Percentiles rank a stretch among this genome's conserved stretches.
These are phyloP conservation scores for Acanthochlamys bracteata DNA, from an alignment of 106 monocot species.

Conservation along the genomic window DNA sequence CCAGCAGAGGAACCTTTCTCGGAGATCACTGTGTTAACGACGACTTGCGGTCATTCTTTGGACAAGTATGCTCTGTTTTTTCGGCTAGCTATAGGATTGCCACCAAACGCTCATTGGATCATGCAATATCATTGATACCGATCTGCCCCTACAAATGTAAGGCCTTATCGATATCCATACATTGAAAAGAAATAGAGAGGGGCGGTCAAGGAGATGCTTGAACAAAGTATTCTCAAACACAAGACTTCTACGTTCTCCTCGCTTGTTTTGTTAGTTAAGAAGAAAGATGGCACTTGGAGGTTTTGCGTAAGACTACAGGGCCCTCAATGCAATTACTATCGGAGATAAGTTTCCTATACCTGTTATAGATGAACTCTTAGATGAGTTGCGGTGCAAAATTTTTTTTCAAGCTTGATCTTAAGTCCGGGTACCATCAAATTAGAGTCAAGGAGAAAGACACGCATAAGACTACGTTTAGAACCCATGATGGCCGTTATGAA, in stretches of 20 bases:
- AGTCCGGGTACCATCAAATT: background rate
- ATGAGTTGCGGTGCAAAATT: too few species aligned
- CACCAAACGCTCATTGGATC: too few species aligned
- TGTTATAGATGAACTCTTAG: too few species aligned
- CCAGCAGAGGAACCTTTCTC: too few species aligned
- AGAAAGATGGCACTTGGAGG: too few species aligned
- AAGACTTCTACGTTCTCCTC: background rate
- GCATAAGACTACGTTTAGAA: background rate
- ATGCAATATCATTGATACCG: background rate
- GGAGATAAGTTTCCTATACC: too few species aligned
- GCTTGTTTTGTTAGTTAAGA: background rate
- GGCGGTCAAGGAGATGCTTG: background rate
- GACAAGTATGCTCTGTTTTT: too few species aligned
- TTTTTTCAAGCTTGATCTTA: background rate
- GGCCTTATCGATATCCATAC: background rate
- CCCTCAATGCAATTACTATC: too few species aligned
- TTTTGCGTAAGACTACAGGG: too few species aligned
- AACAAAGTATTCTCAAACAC: background rate
- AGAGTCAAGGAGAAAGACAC: background rate
- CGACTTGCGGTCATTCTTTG: too few species aligned
- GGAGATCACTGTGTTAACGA: too few species aligned
- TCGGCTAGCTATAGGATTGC: too few species aligned
- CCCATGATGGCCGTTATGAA: background rate
- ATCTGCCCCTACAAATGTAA: background rate
- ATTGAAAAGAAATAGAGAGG: conserved; percentile 2